These are phyloP conservation scores for Plectranthus barbatus DNA, from an alignment of 257 asterid species.

Conservation along the genomic window DNA sequence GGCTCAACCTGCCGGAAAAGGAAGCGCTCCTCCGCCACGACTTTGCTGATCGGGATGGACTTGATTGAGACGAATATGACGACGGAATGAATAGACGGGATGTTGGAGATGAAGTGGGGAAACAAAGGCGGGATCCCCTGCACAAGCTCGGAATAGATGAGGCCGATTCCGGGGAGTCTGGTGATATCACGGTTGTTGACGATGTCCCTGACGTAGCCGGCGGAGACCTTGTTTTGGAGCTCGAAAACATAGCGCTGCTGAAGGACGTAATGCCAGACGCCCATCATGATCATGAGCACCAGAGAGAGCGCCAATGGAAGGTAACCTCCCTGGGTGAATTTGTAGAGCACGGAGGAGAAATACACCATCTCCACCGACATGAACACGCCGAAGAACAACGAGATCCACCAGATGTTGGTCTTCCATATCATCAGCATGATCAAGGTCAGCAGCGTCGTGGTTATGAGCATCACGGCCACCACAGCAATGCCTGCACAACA, in stretches of 20 bases:
- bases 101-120: conserved; percentile 45
- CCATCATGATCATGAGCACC: conserved; percentile 47
- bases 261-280: conserved; percentile 53
- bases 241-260: conserved; percentile 45
- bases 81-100: conserved; percentile 53
- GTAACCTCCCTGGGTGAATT: conserved; percentile 63
- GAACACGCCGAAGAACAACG: conserved; percentile 28
- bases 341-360: conserved; percentile 45
- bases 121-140: conserved; percentile 76
- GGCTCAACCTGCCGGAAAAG: conserved; percentile 58
- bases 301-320: conserved; percentile 48
- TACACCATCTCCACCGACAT: conserved; percentile 29
- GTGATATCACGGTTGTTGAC: conserved; percentile 18
- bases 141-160: conserved; percentile 56
- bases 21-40: conserved; percentile 44
- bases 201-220: conserved; percentile 28
- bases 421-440: conserved; percentile 68
- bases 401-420: conserved; percentile 44
- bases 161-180: conserved; percentile 57
- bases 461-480: conserved; percentile 59
- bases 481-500: conserved; percentile 55
- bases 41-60: conserved; percentile 58
- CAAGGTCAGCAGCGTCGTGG: conserved; percentile 41
- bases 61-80: conserved; percentile 61
- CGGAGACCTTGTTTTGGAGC: conserved; percentile 54